phyloP scores from a whole-genome alignment of 108 stramenopile species.

The Schizochytrium sp. region DNA sequence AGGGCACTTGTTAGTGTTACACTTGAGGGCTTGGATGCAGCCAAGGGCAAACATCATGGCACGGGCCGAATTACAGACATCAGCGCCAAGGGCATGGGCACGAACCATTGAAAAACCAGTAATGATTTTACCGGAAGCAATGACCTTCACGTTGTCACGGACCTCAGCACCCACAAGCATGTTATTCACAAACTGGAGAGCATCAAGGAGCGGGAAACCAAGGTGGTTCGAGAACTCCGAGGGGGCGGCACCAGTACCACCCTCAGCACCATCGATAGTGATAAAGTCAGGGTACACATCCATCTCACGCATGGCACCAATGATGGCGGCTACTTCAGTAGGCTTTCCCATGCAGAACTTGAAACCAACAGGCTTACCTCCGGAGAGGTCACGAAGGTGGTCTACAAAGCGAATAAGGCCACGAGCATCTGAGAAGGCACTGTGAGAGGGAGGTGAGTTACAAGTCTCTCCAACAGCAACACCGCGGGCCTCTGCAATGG shows the following conservation, averaged over 20 bases:
- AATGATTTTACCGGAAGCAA: constrained; percentile 82
- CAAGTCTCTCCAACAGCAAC: constrained; percentile 78
- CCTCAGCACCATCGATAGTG: constrained; percentile 85
- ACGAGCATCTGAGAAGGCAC: constrained; percentile 80
- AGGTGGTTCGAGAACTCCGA: constrained; percentile 85
- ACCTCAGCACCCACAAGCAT: constrained; percentile 83
- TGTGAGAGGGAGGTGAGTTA: constrained; percentile 83
- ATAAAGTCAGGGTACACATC: constrained; percentile 83
- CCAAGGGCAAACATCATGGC: constrained; percentile 85
- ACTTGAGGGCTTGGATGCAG: constrained; percentile 90
- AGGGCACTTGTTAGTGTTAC: constrained; percentile 88
- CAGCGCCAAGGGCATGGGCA: constrained; percentile 84
- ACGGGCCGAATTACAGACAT: constrained; percentile 83
- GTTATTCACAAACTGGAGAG: constrained; percentile 79
- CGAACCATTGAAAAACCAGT: constrained; percentile 82
- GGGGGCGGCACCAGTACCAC: constrained; percentile 91
- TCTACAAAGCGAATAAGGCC: constrained; percentile 82
- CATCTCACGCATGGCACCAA: constrained; percentile 79
- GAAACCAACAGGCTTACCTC: constrained; percentile 86
- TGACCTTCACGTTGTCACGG: constrained; percentile 79
- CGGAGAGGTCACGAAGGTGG: constrained; percentile 78
- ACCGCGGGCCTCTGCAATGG: constrained; percentile 86
- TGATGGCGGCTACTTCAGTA: constrained; percentile 76
- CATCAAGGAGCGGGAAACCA: constrained; percentile 85
- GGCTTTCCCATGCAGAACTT: constrained; percentile 86